Base-by-base conservation (phyloP, 768 basidiomycete genomes). In the Kwoniella botswanensis region DNA sequence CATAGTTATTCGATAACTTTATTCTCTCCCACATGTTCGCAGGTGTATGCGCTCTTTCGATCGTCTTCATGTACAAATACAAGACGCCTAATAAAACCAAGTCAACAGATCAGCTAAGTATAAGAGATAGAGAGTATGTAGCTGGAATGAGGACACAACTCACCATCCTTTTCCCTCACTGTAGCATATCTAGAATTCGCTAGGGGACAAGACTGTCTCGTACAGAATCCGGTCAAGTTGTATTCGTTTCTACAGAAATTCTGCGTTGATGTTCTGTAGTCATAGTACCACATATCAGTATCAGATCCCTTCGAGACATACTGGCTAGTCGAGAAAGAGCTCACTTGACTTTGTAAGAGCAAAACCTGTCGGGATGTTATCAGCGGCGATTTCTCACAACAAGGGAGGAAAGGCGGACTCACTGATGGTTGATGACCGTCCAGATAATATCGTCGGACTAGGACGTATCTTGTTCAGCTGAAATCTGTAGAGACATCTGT, bases 291-390 rank as follows among this genome's bases (percentile, higher is more conserved):
- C 15, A 13, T 35, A 41, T 53, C 17, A 70, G 46, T 46, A 62
- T 76, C 63, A 71, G 73, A 58, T 62, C 18, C 22, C 21, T 35
- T 42, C 42, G 10, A 35, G 53, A 59, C 35, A 50, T 17, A 35
- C 26, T 26, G 42, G 9, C 41, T 10, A 44, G 41, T 11, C n/a
- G 24, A 4, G 7, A 9, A 2, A 3, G 4, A 22, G 86, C 93
- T 82, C 77, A 95, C 96, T 96, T 98, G 87, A 99, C 95, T 92
- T 98, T 98, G 85, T 96, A 99, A 0, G 96, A 97, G 86, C 97
- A 99, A 84, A 98, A 98, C 78, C 94, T 93, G 67, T 67, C 60
- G 10, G n/a, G 68, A 22, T 18, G 18, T 18, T 46, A 43, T 22
- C 15, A 46, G 57, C 61, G 59, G 53, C 56, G 65, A 6, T 35